Evolutionary conservation across 139 green algal genomes (phyloP), one percentile per base, ranked within the genome.

Genomic region (Chlorella sorokiniana): DNA sequence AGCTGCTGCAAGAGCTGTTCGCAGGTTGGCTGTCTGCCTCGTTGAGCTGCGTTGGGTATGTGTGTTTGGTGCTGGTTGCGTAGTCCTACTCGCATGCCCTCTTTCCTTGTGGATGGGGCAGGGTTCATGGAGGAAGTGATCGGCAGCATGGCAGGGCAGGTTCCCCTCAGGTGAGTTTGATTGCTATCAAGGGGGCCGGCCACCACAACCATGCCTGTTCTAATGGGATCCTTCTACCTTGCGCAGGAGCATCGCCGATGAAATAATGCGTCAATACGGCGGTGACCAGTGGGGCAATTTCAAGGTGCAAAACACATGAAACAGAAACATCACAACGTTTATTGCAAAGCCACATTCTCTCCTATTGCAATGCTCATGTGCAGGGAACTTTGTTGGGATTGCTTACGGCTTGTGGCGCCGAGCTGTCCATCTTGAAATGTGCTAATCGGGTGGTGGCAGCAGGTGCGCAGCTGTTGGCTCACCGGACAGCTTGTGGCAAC

Each of bases 51-150:
- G n/a, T n/a, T n/a, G n/a, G n/a, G n/a, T n/a, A n/a, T n/a, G n/a
- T 65, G 18, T 65, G 56, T 33, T 65, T n/a, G 6, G 6, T 31
- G 56, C 56, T n/a, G 10, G 48, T 29, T 31, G 29, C 18, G 16
- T 65, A 33, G 16, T 65, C 14, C 48, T 16, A 59, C 48, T 16
- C 14, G 14, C 48, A 67, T 35, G n/a, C 59, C 22, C 31, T n/a
- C n/a, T n/a, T n/a, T n/a, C n/a, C n/a, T n/a, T n/a, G n/a, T n/a
- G n/a, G n/a, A n/a, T n/a, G 41, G 8, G 54, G 51, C 76, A 83
- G 81, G 51, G 4, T 82, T 91, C 31, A 91, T 91, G 86, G 87
- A 91, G 78, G 85, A 91, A 1, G 76, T 85, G 37, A 86, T 91
- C n/a, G 69, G 68, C 14, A 52, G 73, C 51, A 91, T 91, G 87